These are phyloP conservation scores for Calocera cornea DNA, from an alignment of 768 basidiomycete species.

Conservation along the genomic window DNA sequence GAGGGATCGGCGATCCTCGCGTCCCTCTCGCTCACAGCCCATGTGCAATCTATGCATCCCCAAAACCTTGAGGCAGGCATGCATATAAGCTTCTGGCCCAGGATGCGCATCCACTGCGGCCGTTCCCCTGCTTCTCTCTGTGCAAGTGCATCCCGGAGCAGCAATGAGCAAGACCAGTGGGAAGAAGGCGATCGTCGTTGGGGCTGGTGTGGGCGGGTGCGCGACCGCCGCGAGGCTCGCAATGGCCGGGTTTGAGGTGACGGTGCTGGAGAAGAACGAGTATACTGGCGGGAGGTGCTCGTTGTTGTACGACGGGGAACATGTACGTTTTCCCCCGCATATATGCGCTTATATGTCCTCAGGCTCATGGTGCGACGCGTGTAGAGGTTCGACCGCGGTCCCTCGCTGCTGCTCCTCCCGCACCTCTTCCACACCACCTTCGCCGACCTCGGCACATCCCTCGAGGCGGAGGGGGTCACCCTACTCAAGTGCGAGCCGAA, in stretches of 20 bases:
- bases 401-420: slow-evolving; percentile 26
- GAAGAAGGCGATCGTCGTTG: slow-evolving; percentile 13
- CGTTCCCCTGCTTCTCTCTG: no score
- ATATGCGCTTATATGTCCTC: neutral
- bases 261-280: slow-evolving; percentile 30
- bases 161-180: no score
- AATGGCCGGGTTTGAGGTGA: slow-evolving; percentile 28
- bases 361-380: neutral
- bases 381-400: slow-evolving; percentile 30
- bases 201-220: slow-evolving; percentile 30
- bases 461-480: slow-evolving; percentile 25
- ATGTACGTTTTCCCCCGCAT: slow-evolving; percentile 6
- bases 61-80: no score
- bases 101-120: no score
- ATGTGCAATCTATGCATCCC: no score
- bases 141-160: no score
- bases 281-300: slow-evolving; percentile 32
- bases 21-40: no score
- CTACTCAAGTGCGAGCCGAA: slow-evolving; percentile 32
- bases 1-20: no score
- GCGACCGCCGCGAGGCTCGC: slow-evolving; percentile 29
- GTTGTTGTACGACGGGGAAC: slow-evolving; percentile 22
- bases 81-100: no score
- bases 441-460: slow-evolving; percentile 25
- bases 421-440: slow-evolving; percentile 28